Evolutionary conservation across 345 rosid species (phyloP).

Genomic region (Acer negundo): DNA sequence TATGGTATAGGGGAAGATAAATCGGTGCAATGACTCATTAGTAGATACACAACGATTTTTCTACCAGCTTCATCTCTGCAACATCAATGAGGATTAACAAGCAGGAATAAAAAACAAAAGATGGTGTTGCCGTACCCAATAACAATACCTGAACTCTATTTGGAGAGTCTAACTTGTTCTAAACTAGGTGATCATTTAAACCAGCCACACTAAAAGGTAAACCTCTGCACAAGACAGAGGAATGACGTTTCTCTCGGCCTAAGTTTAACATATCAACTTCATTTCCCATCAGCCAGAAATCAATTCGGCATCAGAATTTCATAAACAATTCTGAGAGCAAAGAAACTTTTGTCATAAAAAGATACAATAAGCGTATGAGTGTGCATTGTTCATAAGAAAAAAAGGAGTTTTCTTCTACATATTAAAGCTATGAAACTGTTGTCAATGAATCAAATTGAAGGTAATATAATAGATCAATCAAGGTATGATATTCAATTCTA

Average conservation of each 20-base stretch:
- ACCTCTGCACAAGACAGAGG: background rate
- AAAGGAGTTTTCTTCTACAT: background rate
- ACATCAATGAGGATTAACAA: background rate
- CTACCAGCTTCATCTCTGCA: background rate
- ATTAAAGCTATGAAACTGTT: background rate
- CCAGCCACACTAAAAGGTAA: background rate
- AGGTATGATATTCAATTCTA: background rate
- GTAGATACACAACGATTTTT: no score
- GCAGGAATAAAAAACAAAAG: background rate
- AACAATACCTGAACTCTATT: background rate
- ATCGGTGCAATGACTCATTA: background rate
- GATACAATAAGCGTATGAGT: background rate
- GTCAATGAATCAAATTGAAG: background rate
- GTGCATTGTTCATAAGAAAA: background rate
- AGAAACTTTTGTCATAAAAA: background rate
- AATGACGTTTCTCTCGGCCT: background rate
- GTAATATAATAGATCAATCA: constrained; percentile 6
- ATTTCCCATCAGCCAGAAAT: background rate
- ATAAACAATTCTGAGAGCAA: background rate
- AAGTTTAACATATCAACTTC: background rate
- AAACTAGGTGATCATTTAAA: background rate
- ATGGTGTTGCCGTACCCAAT: background rate
- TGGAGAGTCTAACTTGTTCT: background rate
- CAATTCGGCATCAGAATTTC: background rate
- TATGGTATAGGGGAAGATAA: background rate